Conservation (phyloP, 176 grass and related monocot genomes). For the Musa troglodytarum region DNA sequence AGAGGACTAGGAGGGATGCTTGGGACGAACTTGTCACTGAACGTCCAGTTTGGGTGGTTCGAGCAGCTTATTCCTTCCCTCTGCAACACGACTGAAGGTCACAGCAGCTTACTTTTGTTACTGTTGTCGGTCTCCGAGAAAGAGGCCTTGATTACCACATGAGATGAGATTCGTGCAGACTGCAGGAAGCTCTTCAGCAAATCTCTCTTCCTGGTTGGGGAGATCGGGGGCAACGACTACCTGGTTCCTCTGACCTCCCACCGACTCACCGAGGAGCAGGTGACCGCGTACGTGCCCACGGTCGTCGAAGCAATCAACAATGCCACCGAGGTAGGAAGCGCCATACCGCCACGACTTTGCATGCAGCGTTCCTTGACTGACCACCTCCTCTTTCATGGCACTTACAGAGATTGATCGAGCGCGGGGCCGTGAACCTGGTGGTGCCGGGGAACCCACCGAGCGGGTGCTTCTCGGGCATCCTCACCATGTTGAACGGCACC, state of each 20-base stretch:
- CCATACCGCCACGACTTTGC: no score
- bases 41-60: conserved; percentile 65
- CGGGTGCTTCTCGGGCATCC: conserved; percentile 71
- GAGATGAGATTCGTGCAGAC: not conserved
- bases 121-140: not conserved
- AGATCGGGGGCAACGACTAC: conserved; percentile 29
- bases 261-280: not conserved
- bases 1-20: conserved; percentile 38
- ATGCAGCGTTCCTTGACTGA: no score
- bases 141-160: not conserved
- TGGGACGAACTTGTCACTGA: conserved; percentile 60
- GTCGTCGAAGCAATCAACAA: conserved; percentile 5
- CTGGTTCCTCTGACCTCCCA: not conserved
- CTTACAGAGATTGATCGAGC: conserved; percentile 62
- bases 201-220: conserved; percentile 25
- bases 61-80: conserved; percentile 63
- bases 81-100: conserved; percentile 51
- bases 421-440: conserved; percentile 76
- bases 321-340: conserved; percentile 10
- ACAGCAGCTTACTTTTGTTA: not conserved
- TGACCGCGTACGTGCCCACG: conserved; percentile 7
- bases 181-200: conserved; percentile 15
- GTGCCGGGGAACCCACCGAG: conserved; percentile 81
- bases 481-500: conserved; percentile 40
- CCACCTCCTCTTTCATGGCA: no score